A percentile compares a stretch with the other conserved stretches of the same genome.
These are phyloP conservation scores for Eucommia ulmoides DNA, from an alignment of 257 asterid species.

Conservation along the genomic window DNA sequence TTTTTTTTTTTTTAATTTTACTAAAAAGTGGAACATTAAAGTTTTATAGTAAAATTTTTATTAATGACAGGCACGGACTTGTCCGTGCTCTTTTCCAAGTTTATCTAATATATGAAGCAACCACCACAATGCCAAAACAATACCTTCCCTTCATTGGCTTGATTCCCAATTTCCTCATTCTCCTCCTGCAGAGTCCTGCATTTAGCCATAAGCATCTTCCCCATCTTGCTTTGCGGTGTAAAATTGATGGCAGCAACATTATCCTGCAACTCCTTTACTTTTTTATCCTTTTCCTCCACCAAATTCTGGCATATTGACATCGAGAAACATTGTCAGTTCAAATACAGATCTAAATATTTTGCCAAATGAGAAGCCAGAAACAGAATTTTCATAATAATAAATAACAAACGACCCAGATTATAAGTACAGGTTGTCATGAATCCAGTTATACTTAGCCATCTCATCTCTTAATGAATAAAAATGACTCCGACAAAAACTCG, in stretches of 20 bases:
- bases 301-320: background rate
- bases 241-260: background rate
- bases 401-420: no score
- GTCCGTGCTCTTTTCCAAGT: no score
- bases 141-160: background rate
- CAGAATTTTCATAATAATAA: background rate
- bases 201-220: background rate
- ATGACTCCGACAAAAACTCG: no score
- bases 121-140: background rate
- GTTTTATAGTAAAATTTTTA: no score
- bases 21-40: no score
- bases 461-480: no score
- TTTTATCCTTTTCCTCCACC: background rate
- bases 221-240: background rate
- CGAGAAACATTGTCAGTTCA: background rate
- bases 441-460: no score
- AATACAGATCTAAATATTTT: background rate
- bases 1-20: no score
- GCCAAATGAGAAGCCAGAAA: background rate
- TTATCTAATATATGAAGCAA: no score
- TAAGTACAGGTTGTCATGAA: no score
- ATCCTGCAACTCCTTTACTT: background rate
- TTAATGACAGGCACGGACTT: no score
- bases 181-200: background rate
- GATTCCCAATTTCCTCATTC: background rate